phyloP scores from a whole-genome alignment of 352 stramenopile genomes.

The Pythium dissimile region DNA sequence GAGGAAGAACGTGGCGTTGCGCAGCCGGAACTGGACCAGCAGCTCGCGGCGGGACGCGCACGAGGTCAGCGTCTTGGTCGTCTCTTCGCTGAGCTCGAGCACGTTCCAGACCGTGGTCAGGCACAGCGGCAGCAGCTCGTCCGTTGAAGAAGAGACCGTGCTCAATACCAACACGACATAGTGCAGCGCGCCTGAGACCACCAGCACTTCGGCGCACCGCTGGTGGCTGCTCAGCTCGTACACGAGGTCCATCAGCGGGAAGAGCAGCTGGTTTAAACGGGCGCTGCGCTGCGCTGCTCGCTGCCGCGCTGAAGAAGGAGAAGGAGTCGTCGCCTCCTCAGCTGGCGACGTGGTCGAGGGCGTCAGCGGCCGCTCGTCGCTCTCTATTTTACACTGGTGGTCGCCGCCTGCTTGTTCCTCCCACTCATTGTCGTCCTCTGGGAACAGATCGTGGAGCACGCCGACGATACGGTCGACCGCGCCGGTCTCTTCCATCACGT shows the following conservation, averaged over 20 bases:
- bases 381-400: neutral
- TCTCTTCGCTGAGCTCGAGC: constrained; percentile 60
- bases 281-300: neutral
- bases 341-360: constrained; percentile 10
- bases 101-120: constrained; percentile 77
- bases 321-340: neutral
- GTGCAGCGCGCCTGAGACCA: constrained; percentile 57
- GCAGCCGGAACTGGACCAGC: constrained; percentile 51
- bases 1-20: constrained; percentile 64
- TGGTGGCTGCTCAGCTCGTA: constrained; percentile 66
- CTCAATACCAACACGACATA: constrained; percentile 68
- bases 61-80: constrained; percentile 33
- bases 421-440: constrained; percentile 35
- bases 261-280: constrained; percentile 33
- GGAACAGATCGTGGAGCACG: constrained; percentile 70
- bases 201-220: constrained; percentile 60
- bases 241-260: constrained; percentile 59
- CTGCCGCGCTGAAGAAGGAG: neutral
- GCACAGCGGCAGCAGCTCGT: constrained; percentile 69
- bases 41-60: constrained; percentile 55
- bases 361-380: constrained; percentile 8
- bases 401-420: neutral
- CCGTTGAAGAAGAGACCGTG: constrained; percentile 44
- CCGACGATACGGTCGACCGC: constrained; percentile 53
- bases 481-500: constrained; percentile 63